A percentile compares a stretch with the other conserved stretches of the same genome.
Conservation (phyloP, 2,329 filamentous ascomycete genomes). For the Fusarium gaditjirri region DNA sequence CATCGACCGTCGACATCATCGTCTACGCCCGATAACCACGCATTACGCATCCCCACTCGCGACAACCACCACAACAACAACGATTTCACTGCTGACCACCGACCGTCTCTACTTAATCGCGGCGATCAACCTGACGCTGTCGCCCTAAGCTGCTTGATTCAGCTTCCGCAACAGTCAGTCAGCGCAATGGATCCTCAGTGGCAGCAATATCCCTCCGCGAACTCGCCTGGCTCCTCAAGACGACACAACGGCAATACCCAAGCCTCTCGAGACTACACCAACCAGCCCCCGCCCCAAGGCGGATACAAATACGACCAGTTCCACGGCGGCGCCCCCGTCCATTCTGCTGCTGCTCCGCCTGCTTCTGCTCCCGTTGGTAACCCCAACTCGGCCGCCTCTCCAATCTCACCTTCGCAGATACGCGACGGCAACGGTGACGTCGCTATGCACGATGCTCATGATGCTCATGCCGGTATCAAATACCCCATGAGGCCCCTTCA, state of each 20-base stretch:
- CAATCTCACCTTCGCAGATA: conserved; percentile 65
- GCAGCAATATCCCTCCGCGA: conserved; percentile 72
- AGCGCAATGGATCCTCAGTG: conserved; percentile 66
- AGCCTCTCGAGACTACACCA: conserved; percentile 60
- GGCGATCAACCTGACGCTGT: conserved; percentile 31
- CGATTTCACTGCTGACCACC: conserved; percentile 29
- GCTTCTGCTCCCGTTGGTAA: conserved; percentile 55
- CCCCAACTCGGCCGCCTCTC: conserved; percentile 68
- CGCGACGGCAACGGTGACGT: conserved; percentile 81
- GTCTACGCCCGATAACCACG: conserved; percentile 36
- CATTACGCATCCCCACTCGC: conserved; percentile 30
- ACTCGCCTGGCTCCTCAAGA: conserved; percentile 67
- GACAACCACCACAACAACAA: conserved; percentile 25
- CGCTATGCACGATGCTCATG: conserved; percentile 85
- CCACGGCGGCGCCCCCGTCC: conserved; percentile 56
- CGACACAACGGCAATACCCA: conserved; percentile 68
- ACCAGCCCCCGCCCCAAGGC: conserved; percentile 56
- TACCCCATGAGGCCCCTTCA: conserved; percentile 84
- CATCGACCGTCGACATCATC: conserved; percentile 38
- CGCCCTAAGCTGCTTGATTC: conserved; percentile 35
- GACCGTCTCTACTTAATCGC: conserved; percentile 16
- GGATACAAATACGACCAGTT: conserved; percentile 77
- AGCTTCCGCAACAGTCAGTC: conserved; percentile 33
- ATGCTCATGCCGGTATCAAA: conserved; percentile 86
- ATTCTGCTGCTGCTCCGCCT: conserved; percentile 40